phyloP scores from a whole-genome alignment of 176 grass and related monocot species.

The Areca catechu region DNA sequence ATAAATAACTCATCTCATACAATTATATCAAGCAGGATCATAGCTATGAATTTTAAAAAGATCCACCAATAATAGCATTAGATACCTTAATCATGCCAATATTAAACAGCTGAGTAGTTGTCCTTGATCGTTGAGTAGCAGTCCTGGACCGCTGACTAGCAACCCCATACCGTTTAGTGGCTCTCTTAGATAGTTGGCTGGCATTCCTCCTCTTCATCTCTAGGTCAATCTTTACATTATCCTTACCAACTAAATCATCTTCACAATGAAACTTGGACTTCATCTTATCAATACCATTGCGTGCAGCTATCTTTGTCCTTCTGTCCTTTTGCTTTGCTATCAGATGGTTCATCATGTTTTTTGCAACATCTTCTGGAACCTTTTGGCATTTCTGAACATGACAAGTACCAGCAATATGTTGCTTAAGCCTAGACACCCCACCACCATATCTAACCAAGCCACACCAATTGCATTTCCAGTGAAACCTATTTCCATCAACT shows the following conservation, averaged over 20 bases:
- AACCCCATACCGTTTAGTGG: neutral
- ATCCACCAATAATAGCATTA: too few species aligned
- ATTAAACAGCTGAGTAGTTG: neutral
- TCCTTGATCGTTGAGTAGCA: neutral
- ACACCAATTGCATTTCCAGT: constrained; percentile 88
- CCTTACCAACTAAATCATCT: constrained; percentile 20
- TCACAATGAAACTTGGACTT: constrained; percentile 18
- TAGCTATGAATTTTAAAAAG: too few species aligned
- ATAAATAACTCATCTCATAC: too few species aligned
- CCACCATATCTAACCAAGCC: constrained; percentile 70
- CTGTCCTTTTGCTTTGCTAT: constrained; percentile 40
- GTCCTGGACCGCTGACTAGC: neutral
- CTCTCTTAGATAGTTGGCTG: constrained; percentile 12
- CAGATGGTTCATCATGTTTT: constrained; percentile 55
- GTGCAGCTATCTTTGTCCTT: neutral
- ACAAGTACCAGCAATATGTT: constrained; percentile 73
- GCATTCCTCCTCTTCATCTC: constrained; percentile 9
- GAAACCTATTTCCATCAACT: constrained; percentile 42
- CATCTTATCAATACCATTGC: neutral
- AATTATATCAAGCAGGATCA: too few species aligned
- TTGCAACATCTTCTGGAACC: constrained; percentile 57
- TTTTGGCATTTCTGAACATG: constrained; percentile 76
- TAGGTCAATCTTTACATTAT: constrained; percentile 23
- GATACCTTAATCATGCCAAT: too few species aligned
- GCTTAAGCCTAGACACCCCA: constrained; percentile 87